phyloP scores from a whole-genome alignment of 2,329 filamentous ascomycete species.

The Penicillium sp. region DNA sequence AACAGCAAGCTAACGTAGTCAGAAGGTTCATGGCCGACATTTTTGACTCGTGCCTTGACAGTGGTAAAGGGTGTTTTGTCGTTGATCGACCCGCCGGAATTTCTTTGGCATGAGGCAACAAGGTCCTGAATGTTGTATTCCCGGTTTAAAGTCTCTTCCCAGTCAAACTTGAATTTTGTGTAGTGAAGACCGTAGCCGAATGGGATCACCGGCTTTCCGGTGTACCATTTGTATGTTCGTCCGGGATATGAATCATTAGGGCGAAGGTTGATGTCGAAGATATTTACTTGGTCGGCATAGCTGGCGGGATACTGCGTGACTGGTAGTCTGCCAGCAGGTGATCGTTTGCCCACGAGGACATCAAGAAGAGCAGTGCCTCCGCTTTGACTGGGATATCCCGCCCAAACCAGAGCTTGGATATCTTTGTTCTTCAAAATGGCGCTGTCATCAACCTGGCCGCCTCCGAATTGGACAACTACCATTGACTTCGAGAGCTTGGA shows the following conservation, averaged over 20 bases:
- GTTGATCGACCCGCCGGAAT: not conserved
- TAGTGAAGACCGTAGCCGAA: conserved; percentile 48
- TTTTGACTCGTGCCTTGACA: conserved; percentile 1
- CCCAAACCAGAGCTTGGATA: conserved; percentile 42
- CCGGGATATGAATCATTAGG: conserved; percentile 30
- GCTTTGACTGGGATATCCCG: conserved; percentile 44
- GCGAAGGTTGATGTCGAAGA: conserved; percentile 36
- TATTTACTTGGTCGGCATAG: conserved; percentile 46
- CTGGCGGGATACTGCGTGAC: conserved; percentile 39
- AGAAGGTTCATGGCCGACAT: conserved; percentile 6
- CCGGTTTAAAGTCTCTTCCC: conserved; percentile 2
- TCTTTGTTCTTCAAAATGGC: conserved; percentile 35
- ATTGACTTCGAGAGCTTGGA: conserved; percentile 36
- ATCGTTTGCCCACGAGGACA: conserved; percentile 38
- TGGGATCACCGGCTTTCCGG: conserved; percentile 33
- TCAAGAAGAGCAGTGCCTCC: conserved; percentile 44
- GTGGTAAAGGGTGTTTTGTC: conserved; percentile 1
- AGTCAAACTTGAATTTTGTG: conserved; percentile 36
- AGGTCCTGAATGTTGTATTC: not conserved
- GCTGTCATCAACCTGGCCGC: conserved; percentile 43
- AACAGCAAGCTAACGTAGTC: conserved; percentile 12
- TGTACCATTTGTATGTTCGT: conserved; percentile 46
- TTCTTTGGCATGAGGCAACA: conserved; percentile 1
- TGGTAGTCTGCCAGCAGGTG: conserved; percentile 42
- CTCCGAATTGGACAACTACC: conserved; percentile 39